Evolutionary conservation across 371 early-diverging fungal species (phyloP), one percentile per base, ranked within the genome.

Genomic region (Modicella reniformis): DNA sequence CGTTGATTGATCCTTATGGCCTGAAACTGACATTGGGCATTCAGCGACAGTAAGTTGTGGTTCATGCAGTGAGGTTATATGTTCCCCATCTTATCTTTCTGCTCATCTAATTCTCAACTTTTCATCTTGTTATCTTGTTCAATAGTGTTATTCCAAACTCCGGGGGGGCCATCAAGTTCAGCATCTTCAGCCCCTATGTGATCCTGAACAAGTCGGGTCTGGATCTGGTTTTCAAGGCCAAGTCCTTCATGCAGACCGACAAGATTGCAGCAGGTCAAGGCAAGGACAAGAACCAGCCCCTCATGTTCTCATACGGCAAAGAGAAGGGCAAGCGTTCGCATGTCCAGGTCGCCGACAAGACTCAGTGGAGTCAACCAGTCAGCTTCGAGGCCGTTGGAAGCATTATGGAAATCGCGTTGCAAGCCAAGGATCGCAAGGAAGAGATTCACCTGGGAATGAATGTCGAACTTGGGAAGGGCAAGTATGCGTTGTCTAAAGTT

Each of bases 351-450:
- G 80, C 67, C 21, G 86, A 84, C 2, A 86, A 88, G 37, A 92
- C 96, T 0, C 94, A 95, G 0, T 96, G 96, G 97, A 96, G 97
- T 82, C 82, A 92, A 75, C 95, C 95, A 0, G 72, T 97, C 57
- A 96, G 96, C 82, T 96, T 98, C 66, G 98, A 97, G 67, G 96
- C 96, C 1, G 93, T 97, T 52, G 97, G 98, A 15, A 93, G 92
- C 65, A 86, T 90, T 3, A 89, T 91, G 65, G 95, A 93, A 57
- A 87, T 96, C 1, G 82, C 86, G 8, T 80, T 97, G 13, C 91
- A 91, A 10, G 85, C 88, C 7, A 48, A 80, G 13, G 77, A 82
- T 13, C 64, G 82, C 13, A 65, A 83, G 0, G 88, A 89, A 67
- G 90, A 92, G 58, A 85, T 91, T 26, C 94, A 95, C 63, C 62